Base-by-base conservation (phyloP, 371 early-diverging fungal genomes). In the Mortierella sp. region DNA sequence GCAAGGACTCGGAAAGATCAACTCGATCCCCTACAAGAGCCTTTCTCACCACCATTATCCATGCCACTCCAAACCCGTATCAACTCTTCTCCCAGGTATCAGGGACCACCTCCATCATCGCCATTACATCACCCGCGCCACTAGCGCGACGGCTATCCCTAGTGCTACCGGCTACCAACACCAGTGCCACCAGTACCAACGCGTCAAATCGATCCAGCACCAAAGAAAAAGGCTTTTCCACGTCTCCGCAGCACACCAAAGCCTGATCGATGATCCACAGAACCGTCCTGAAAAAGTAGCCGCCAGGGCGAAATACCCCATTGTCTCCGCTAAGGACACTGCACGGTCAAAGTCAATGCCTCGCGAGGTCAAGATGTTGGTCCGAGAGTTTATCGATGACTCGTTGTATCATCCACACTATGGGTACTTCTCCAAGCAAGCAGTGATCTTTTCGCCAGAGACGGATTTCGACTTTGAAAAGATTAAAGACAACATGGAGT, bases 401-500 rank as follows among this genome's bases (percentile, higher is more conserved):
- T 89, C 95, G n/a, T 88, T 98, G 7, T 98, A 98, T 82, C 94
- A 98, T 73, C 96, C 96, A 1, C 70, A 90, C 64, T 97, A 98
- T 74, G 99, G 99, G 1, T 98, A 97, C 83, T 98, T 97, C 80
- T 94, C 95, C 6, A 94, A 94, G 68, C 93, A 96, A 61, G 97
- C 97, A 19, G 86, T 89, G n/a, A 94, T 96, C 26, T 92, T 93
- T 64, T 91, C 93, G 5, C 88, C 90, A 2, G 90, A 89, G 47
- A 85, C 86, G 47, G 87, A 89, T 39, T 93, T 96, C 80, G 86
- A 86, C 48, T 90, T 90, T 72, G 81, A 80, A 23, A 63, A 62
- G 24, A 85, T 97, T 49, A 81, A 86, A 31, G 95, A 97, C 80
- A 89, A 89, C 57, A 85, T 93, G 58, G 92, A 91, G 52, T 95